Conservation (phyloP, 345 rosid species). For the Reutealis trisperma region DNA sequence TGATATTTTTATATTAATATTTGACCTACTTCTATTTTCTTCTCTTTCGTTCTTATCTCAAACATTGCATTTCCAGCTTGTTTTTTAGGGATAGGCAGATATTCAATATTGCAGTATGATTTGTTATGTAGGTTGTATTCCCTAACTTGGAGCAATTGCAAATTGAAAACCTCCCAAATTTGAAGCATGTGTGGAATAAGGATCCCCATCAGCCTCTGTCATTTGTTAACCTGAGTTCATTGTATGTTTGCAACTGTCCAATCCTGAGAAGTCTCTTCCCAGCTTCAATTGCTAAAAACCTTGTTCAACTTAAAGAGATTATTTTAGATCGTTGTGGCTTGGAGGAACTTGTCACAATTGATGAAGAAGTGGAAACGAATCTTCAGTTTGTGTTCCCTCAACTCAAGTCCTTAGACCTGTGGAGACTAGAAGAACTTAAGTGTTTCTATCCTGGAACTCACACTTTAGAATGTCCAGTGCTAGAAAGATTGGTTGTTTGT, state of each 20-base stretch:
- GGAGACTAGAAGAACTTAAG: background rate
- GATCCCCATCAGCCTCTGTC: conserved; percentile 8
- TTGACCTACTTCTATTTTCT: background rate
- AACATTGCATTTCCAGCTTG: too few relatives aligned
- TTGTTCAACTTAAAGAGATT: background rate
- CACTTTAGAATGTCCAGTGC: too few relatives aligned
- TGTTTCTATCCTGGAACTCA: conserved; percentile 17
- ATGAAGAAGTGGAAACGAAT: conserved; percentile 1
- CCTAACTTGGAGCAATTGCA: background rate
- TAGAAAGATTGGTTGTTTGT: background rate
- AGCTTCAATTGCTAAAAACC: conserved; percentile 6
- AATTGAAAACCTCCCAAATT: background rate
- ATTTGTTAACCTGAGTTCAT: conserved; percentile 1
- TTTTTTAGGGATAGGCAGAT: too few relatives aligned
- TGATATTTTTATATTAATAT: background rate
- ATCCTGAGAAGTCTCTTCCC: conserved; percentile 19
- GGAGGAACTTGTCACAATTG: conserved; percentile 23
- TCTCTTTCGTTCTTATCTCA: too few relatives aligned
- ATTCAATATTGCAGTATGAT: too few relatives aligned
- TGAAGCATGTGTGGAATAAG: conserved; percentile 17
- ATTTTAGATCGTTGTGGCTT: background rate
- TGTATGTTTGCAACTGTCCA: background rate
- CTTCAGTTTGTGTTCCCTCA: conserved; percentile 17
- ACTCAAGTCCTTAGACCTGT: background rate
- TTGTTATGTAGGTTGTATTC: too few relatives aligned